Evolutionary conservation across 208 protist species (phyloP).

Genomic region (Herpetomonas samuelpessoai): DNA sequence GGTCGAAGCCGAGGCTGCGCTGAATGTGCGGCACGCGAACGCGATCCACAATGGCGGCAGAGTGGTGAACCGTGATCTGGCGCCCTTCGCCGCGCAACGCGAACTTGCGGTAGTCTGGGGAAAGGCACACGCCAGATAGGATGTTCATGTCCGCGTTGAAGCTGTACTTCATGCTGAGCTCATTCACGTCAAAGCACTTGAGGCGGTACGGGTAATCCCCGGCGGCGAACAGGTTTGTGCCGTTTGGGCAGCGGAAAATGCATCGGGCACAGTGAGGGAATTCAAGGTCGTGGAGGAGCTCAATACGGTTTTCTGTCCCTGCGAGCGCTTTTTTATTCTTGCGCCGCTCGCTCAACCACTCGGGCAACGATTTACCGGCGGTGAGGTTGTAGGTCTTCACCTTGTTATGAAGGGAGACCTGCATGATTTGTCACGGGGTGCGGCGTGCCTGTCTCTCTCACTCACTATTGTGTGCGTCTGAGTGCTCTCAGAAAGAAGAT

Average conservation of each 20-base stretch:
- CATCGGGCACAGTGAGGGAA: slow-evolving; percentile 82
- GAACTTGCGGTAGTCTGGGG: slow-evolving; percentile 89
- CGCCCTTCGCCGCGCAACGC: slow-evolving; percentile 76
- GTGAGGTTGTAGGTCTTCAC: slow-evolving; percentile 91
- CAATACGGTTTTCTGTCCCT: slow-evolving; percentile 64
- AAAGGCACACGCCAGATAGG: slow-evolving; percentile 74
- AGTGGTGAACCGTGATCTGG: slow-evolving; percentile 83
- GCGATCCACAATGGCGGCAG: slow-evolving; percentile 71
- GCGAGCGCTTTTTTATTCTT: slow-evolving; percentile 55
- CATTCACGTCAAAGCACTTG: slow-evolving; percentile 89
- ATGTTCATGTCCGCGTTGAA: slow-evolving; percentile 90
- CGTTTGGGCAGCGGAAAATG: slow-evolving; percentile 77
- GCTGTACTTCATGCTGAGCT: slow-evolving; percentile 91
- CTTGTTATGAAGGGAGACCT: slow-evolving; percentile 82
- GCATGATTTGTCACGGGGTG: slow-evolving; percentile 37
- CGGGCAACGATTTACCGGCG: slow-evolving; percentile 80
- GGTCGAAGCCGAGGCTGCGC: slow-evolving; percentile 76
- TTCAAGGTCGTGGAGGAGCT: slow-evolving; percentile 88
- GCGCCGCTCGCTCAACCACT: slow-evolving; percentile 77
- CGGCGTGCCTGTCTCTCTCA: neutral
- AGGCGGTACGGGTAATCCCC: slow-evolving; percentile 88
- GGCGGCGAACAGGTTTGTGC: slow-evolving; percentile 81
- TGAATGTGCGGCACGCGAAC: slow-evolving; percentile 83
- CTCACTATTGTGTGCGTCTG: neutral
- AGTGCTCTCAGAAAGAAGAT: no score